These are phyloP conservation scores for Podosphaera fusca DNA, from an alignment of 2,329 filamentous ascomycete genomes.

Conservation along the genomic window DNA sequence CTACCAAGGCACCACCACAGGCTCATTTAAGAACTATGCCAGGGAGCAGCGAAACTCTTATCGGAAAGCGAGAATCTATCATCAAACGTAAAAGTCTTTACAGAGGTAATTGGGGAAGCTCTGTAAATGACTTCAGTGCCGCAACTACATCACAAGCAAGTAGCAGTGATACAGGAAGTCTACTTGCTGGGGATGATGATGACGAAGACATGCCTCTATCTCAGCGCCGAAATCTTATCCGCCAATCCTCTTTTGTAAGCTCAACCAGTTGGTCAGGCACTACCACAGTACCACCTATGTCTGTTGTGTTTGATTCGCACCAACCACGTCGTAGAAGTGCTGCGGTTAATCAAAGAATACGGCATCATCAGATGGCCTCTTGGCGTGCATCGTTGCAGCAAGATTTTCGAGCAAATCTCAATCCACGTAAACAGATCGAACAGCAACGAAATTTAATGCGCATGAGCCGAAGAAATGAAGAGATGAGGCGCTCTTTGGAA, in stretches of 20 bases:
- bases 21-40: neutral
- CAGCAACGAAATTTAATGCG: constrained; percentile 32
- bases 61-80: neutral
- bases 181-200: neutral
- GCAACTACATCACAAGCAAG: neutral
- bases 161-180: neutral
- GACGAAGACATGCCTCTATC: constrained; percentile 49
- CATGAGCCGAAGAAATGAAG: constrained; percentile 30
- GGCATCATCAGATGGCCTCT: constrained; percentile 36
- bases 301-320: constrained; percentile 26
- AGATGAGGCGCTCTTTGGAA: constrained; percentile 33
- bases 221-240: constrained; percentile 37
- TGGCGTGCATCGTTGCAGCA: constrained; percentile 44
- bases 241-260: constrained; percentile 14
- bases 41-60: neutral
- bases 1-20: neutral
- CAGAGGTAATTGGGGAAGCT: neutral
- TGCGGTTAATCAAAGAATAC: constrained; percentile 20
- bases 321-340: constrained; percentile 27
- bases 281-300: constrained; percentile 12
- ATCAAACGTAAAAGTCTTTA: neutral
- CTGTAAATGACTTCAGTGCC: neutral
- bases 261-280: neutral
- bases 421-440: constrained; percentile 21
- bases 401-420: constrained; percentile 26